Conservation (phyloP, 495 filamentous ascomycete species). For the Neurospora sp. region DNA sequence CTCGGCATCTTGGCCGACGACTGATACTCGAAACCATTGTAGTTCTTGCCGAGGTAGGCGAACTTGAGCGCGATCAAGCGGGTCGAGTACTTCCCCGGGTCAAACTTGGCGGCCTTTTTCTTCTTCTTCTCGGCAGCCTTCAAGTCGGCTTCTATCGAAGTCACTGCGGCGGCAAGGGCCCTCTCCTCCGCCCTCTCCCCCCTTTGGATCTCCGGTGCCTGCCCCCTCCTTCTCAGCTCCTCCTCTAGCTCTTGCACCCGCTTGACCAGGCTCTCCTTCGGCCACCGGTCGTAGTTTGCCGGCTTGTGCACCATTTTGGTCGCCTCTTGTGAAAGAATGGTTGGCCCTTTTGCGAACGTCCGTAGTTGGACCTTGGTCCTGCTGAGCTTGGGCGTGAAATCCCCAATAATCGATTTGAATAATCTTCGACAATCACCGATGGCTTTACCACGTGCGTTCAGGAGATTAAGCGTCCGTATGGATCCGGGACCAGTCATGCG, state of each 20-base stretch:
- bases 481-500: not conserved
- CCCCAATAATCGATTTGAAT: not conserved
- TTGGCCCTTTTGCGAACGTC: not conserved
- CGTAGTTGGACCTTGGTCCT: not conserved
- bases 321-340: not conserved
- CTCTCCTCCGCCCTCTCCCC: not conserved
- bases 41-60: conserved; percentile 81
- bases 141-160: conserved; percentile 3
- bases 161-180: not conserved
- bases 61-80: conserved; percentile 84
- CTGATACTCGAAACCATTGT: conserved; percentile 85
- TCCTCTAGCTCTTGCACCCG: conserved; percentile 56
- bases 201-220: not conserved
- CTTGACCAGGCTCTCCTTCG: conserved; percentile 51
- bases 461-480: not conserved
- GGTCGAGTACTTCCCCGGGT: conserved; percentile 71
- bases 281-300: conserved; percentile 43
- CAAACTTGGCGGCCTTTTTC: conserved; percentile 35
- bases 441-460: not conserved
- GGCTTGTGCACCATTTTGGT: conserved; percentile 17
- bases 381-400: not conserved
- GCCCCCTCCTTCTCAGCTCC: conserved; percentile 28
- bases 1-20: conserved; percentile 55
- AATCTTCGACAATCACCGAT: not conserved
- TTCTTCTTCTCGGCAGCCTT: conserved; percentile 9